Percentiles rank a stretch among this genome's conserved stretches.
Evolutionary conservation across 1,284 basidiomycete species (phyloP).

Genomic region (Cutaneotrichosporon sp.): DNA sequence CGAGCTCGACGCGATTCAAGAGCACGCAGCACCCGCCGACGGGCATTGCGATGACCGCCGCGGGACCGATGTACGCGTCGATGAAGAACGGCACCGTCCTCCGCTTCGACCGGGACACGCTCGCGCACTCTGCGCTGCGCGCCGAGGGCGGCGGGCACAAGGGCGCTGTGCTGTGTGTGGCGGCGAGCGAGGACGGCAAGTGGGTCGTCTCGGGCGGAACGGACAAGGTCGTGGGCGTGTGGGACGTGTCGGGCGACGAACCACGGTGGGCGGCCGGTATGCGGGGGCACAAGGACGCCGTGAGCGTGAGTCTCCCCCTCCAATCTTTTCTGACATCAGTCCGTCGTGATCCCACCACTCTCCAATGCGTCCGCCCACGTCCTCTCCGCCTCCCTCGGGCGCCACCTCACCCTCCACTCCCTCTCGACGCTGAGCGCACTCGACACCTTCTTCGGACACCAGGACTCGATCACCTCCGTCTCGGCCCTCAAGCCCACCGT

Average conservation of each 20-base stretch:
- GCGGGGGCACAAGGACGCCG: conserved; percentile 78
- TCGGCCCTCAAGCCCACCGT: conserved; percentile 81
- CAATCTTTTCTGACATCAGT: conserved; percentile 52
- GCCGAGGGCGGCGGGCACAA: conserved; percentile 70
- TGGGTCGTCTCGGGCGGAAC: conserved; percentile 83
- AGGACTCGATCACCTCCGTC: conserved; percentile 78
- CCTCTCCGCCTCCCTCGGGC: conserved; percentile 85
- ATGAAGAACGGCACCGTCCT: conserved; percentile 84
- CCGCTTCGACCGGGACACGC: conserved; percentile 61
- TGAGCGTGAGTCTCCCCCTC: conserved; percentile 67
- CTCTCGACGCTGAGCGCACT: conserved; percentile 84
- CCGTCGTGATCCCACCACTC: conserved; percentile 73
- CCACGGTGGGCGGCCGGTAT: conserved; percentile 75
- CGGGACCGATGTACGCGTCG: conserved; percentile 56
- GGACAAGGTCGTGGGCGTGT: conserved; percentile 77
- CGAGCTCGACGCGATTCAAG: conserved; percentile 13
- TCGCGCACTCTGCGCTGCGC: conserved; percentile 10
- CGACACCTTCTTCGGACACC: conserved; percentile 97
- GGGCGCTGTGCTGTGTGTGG: conserved; percentile 79
- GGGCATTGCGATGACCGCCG: conserved; percentile 17
- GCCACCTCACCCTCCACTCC: conserved; percentile 89
- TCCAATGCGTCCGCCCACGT: conserved; percentile 70
- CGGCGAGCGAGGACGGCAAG: conserved; percentile 81
- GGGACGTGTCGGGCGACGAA: conserved; percentile 68
- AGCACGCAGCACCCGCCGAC: conserved; percentile 17